These are phyloP conservation scores for Ogataea pini DNA, from an alignment of 805 yeast genomes.

Conservation along the genomic window DNA sequence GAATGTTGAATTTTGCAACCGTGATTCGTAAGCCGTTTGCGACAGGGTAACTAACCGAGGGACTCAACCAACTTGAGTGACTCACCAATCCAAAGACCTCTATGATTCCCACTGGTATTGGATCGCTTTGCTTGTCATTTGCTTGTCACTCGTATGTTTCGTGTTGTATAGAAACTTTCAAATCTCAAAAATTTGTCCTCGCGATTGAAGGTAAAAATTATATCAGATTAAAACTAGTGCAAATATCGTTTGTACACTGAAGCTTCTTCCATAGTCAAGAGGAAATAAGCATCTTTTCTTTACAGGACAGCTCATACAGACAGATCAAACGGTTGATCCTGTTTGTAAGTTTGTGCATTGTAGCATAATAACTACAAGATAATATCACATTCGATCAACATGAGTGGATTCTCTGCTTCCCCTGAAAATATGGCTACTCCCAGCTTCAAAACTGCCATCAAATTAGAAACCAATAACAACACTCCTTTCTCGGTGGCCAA, in stretches of 20 bases:
- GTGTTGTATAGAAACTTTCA: neutral
- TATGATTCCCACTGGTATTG: too few relatives aligned
- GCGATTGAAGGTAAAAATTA: neutral
- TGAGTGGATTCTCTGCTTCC: slow-evolving; percentile 12
- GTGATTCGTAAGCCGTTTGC: too few relatives aligned
- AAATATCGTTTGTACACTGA: too few relatives aligned
- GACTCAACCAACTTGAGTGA: too few relatives aligned
- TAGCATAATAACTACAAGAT: too few relatives aligned
- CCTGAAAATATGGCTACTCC: slow-evolving; percentile 13
- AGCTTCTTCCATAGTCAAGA: too few relatives aligned
- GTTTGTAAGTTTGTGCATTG: too few relatives aligned
- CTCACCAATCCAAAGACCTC: too few relatives aligned
- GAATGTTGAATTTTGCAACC: too few relatives aligned
- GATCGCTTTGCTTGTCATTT: neutral
- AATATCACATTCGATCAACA: neutral
- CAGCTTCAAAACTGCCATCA: slow-evolving; percentile 7
- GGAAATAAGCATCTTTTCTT: neutral
- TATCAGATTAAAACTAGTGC: too few relatives aligned
- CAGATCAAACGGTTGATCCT: too few relatives aligned
- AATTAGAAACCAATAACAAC: slow-evolving; percentile 8
- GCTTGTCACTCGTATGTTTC: neutral
- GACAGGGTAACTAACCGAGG: too few relatives aligned
- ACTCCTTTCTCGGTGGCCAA: slow-evolving; percentile 9
- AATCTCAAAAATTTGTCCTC: neutral
- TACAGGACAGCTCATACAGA: neutral